These are phyloP conservation scores for Aspergillus bombycis DNA, from an alignment of 2,329 filamentous ascomycete species.

Conservation along the genomic window DNA sequence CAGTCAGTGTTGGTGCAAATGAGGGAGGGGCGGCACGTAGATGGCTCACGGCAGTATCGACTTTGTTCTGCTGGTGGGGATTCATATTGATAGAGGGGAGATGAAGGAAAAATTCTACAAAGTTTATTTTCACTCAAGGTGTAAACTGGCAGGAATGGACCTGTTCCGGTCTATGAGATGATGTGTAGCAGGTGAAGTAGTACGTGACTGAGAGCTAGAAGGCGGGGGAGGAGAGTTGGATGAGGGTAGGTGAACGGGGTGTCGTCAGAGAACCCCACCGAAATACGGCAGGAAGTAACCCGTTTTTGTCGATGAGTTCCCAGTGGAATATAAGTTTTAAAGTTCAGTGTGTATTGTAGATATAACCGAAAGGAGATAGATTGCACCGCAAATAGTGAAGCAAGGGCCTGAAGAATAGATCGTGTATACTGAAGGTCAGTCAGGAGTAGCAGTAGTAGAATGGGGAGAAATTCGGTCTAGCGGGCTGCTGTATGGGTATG, in stretches of 20 bases:
- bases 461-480: background rate
- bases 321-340: background rate
- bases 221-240: background rate
- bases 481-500: background rate
- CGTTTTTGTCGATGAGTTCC: background rate
- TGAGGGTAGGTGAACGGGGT: background rate
- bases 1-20: constrained; percentile 14
- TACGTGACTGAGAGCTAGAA: background rate
- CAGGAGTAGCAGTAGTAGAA: background rate
- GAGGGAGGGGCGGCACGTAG: background rate
- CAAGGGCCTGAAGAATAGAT: background rate
- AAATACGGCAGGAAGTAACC: background rate
- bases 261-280: constrained; percentile 15
- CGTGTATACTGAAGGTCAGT: no score
- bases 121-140: background rate
- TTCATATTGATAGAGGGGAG: constrained; percentile 67
- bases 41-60: constrained; percentile 84
- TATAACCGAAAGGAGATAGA: background rate
- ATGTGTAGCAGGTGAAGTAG: background rate
- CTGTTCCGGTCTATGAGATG: background rate
- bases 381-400: background rate
- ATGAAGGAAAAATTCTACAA: background rate
- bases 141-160: constrained; percentile 1
- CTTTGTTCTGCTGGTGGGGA: constrained; percentile 97
- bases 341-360: background rate